Conservation (phyloP, 495 filamentous ascomycete species). For the Trichoderma erinaceum region DNA sequence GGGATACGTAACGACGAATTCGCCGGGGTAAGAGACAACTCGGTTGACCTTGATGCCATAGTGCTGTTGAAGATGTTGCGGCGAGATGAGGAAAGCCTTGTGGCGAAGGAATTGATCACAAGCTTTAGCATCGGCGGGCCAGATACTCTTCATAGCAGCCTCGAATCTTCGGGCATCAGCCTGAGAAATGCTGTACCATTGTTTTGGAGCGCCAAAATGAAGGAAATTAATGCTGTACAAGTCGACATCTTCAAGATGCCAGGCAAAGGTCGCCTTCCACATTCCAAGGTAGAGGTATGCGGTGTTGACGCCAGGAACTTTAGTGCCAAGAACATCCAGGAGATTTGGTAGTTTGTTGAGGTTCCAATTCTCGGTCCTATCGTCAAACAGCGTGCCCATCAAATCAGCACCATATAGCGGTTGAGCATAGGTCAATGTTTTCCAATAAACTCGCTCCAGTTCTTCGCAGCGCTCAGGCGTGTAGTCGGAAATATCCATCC, state of each 20-base stretch:
- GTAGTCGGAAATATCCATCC: constrained; percentile 76
- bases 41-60: constrained; percentile 94
- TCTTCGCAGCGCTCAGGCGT: constrained; percentile 88
- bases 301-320: constrained; percentile 95
- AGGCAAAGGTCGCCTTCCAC: constrained; percentile 99
- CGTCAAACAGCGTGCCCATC: constrained; percentile 91
- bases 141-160: constrained; percentile 89
- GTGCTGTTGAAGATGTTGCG: constrained; percentile 72
- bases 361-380: constrained; percentile 81
- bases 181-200: constrained; percentile 99
- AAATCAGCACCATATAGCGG: constrained; percentile 97
- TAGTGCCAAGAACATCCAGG: constrained; percentile 88
- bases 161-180: constrained; percentile 92
- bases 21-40: constrained; percentile 90
- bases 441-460: constrained; percentile 92
- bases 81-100: constrained; percentile 97
- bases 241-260: constrained; percentile 98
- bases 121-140: constrained; percentile 93
- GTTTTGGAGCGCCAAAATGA: constrained; percentile 96
- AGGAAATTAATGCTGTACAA: constrained; percentile 99
- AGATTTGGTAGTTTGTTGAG: constrained; percentile 89
- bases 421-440: constrained; percentile 85
- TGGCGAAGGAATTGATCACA: constrained; percentile 95
- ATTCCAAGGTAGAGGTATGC: constrained; percentile 98
- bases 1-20: constrained; percentile 97